A percentile compares a stretch with the other conserved stretches of the same genome.
Conservation (phyloP, 129 eudicot species). For the Glebionis coronaria region DNA sequence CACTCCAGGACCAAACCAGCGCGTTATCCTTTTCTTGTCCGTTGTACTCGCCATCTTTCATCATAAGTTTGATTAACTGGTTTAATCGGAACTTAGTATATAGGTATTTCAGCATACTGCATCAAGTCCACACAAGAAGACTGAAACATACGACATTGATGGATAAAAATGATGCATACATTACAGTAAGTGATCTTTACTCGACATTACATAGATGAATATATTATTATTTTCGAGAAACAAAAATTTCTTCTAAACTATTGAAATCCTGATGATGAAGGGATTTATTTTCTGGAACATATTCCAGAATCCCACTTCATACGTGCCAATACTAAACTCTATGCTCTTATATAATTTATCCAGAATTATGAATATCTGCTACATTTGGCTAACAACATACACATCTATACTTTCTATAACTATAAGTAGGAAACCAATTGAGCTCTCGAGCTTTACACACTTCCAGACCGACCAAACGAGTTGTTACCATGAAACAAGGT, state of each 20-base stretch:
- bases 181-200: not conserved
- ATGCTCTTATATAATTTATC: not conserved
- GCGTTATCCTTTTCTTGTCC: too few relatives aligned
- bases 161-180: slow-evolving; percentile 1
- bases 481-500: not conserved
- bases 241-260: slow-evolving; percentile 24
- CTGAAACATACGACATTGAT: not conserved
- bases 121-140: too few relatives aligned
- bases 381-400: slow-evolving; percentile 32
- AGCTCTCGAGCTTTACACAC: not conserved
- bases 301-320: slow-evolving; percentile 4
- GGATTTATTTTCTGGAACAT: not conserved
- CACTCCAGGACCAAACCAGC: too few relatives aligned
- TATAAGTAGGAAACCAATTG: slow-evolving; percentile 6
- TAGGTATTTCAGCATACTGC: too few relatives aligned
- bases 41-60: too few relatives aligned
- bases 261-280: slow-evolving; percentile 8
- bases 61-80: too few relatives aligned
- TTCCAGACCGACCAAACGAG: too few relatives aligned
- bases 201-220: not conserved
- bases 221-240: slow-evolving; percentile 22
- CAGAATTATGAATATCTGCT: slow-evolving; percentile 12
- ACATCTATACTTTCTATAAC: slow-evolving; percentile 22
- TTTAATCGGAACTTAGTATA: too few relatives aligned
- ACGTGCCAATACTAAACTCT: not conserved